These are phyloP conservation scores for Myriangium duriaei DNA, from an alignment of 2,329 filamentous ascomycete genomes.

Conservation along the genomic window DNA sequence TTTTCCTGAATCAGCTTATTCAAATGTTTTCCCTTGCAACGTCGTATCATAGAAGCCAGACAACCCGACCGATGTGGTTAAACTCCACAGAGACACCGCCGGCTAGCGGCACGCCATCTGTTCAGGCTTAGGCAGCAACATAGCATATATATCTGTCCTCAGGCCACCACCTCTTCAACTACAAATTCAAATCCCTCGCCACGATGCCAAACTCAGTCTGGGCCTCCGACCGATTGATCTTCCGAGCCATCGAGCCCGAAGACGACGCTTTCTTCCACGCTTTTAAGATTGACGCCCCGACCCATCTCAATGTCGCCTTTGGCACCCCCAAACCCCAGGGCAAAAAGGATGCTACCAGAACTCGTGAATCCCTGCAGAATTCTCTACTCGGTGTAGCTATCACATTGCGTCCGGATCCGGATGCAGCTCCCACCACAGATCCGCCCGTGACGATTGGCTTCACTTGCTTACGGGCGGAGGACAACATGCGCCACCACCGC, in stretches of 20 bases:
- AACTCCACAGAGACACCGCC: no score
- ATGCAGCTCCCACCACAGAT: background rate
- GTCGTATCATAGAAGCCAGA: no score
- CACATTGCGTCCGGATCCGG: background rate
- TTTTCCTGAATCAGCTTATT: no score
- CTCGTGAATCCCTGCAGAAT: background rate
- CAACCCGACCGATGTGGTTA: no score
- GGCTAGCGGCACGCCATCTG: no score
- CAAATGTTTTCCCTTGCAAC: no score
- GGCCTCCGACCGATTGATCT: background rate
- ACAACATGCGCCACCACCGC: conserved; percentile 27
- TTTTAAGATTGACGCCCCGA: background rate
- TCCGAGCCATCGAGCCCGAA: background rate
- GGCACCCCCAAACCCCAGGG: background rate
- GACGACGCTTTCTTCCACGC: background rate
- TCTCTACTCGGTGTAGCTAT: background rate
- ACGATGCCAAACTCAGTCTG: background rate
- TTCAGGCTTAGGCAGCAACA: no score
- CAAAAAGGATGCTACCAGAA: background rate
- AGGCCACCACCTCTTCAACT: no score
- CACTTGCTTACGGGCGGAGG: background rate
- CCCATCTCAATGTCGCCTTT: background rate
- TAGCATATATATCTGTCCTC: no score
- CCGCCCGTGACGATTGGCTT: background rate
- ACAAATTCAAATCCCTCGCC: no score